Evolutionary conservation across 1,284 basidiomycete genomes (phyloP).

Genomic region (Moniliophthora roreri): DNA sequence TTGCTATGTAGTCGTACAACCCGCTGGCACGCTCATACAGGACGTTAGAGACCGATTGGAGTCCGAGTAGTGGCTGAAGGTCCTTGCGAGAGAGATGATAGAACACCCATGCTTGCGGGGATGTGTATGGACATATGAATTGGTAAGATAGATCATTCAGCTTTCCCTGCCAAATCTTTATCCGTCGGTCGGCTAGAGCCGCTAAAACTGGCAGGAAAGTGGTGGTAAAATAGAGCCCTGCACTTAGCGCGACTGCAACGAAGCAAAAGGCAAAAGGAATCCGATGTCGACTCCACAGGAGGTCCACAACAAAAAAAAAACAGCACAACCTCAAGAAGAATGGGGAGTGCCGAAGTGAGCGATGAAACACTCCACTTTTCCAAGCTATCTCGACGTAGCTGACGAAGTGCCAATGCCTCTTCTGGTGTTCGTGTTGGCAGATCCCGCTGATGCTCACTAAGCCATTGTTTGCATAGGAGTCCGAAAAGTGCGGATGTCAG

Average conservation of each 20-base stretch:
- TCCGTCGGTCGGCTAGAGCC: too few species aligned
- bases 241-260: not conserved
- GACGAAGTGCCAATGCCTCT: slow-evolving; percentile 20
- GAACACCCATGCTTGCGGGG: slow-evolving; percentile 13
- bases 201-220: not conserved
- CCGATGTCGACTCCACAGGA: slow-evolving; percentile 12
- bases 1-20: not conserved
- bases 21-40: not conserved
- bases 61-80: too few species aligned
- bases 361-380: slow-evolving; percentile 26
- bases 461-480: slow-evolving; percentile 24
- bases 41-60: too few species aligned
- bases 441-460: slow-evolving; percentile 20
- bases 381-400: slow-evolving; percentile 26
- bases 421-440: slow-evolving; percentile 15
- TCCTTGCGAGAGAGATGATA: not conserved
- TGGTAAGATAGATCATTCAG: too few species aligned
- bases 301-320: slow-evolving; percentile 27
- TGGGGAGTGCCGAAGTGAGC: slow-evolving; percentile 26
- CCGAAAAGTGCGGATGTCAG: slow-evolving; percentile 21
- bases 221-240: not conserved
- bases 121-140: slow-evolving; percentile 13
- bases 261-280: not conserved
- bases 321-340: slow-evolving; percentile 27
- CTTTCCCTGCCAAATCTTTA: too few species aligned